These are phyloP conservation scores for Coemansia sp. DNA, from an alignment of 192 early-diverging fungal species.

Conservation along the genomic window DNA sequence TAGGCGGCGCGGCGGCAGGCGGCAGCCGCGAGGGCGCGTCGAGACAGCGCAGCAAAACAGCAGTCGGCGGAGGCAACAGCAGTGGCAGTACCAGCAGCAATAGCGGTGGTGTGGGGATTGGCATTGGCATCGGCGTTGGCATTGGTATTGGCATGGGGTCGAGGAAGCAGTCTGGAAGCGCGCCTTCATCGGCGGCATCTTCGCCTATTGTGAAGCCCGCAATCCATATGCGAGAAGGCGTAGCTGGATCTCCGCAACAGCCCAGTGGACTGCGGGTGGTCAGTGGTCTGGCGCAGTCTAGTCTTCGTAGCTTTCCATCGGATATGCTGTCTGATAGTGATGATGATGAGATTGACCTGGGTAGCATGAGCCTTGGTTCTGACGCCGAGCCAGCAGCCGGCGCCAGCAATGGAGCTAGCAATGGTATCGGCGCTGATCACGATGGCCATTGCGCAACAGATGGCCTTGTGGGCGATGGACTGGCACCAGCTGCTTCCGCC, in stretches of 20 bases:
- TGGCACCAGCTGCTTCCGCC: not conserved
- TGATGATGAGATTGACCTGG: slow-evolving; percentile 13
- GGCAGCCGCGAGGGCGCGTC: slow-evolving; percentile 8
- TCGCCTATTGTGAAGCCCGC: slow-evolving; percentile 25
- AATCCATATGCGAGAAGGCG: not conserved
- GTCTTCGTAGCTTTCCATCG: slow-evolving; percentile 19
- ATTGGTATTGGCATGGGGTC: too few relatives aligned
- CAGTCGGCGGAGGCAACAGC: not conserved
- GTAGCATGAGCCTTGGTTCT: slow-evolving; percentile 1
- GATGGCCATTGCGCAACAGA: too few relatives aligned
- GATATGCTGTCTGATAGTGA: slow-evolving; percentile 9
- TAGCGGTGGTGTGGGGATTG: not conserved
- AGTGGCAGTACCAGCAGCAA: not conserved
- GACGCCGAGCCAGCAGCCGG: not conserved
- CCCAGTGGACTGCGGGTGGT: slow-evolving; percentile 5
- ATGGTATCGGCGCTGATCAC: not conserved
- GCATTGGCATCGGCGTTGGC: not conserved
- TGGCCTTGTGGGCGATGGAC: too few relatives aligned
- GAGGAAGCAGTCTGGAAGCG: slow-evolving; percentile 7
- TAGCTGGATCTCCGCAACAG: slow-evolving; percentile 8
- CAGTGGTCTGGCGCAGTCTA: slow-evolving; percentile 18
- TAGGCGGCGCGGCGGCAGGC: slow-evolving; percentile 33
- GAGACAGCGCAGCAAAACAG: slow-evolving; percentile 30
- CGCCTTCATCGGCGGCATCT: slow-evolving; percentile 14
- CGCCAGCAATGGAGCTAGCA: not conserved